Percentiles rank a stretch among this genome's conserved stretches.
Evolutionary conservation across 1,139 yeast species (phyloP).

Genomic region (Taphrina wiesneri): DNA sequence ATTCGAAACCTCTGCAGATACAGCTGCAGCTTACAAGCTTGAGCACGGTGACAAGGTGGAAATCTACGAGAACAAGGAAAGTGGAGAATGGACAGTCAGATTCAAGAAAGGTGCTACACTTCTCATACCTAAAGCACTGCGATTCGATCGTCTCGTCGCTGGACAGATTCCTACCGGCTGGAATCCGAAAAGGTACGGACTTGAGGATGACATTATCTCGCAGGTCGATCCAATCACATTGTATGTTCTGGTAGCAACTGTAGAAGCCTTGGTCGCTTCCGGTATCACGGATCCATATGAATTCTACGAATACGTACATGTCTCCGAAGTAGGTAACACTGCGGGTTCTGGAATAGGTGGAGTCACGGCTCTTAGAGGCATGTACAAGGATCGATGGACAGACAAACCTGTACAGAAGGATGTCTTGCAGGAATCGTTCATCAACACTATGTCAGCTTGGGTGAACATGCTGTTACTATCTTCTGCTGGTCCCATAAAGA

Average conservation of each 20-base stretch:
- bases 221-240: conserved; percentile 97
- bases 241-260: conserved; percentile 88
- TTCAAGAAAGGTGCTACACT: conserved; percentile 91
- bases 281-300: conserved; percentile 98
- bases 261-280: conserved; percentile 86
- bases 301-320: conserved; percentile 96
- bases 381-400: conserved; percentile 91
- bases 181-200: conserved; percentile 94
- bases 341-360: conserved; percentile 99
- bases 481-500: conserved; percentile 98
- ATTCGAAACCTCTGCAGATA: conserved; percentile 90
- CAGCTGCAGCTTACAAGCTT: conserved; percentile 89
- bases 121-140: conserved; percentile 90
- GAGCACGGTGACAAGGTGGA: conserved; percentile 95
- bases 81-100: conserved; percentile 89
- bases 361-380: conserved; percentile 92
- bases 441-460: conserved; percentile 99
- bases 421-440: conserved; percentile 93
- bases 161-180: conserved; percentile 99
- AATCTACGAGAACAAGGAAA: conserved; percentile 80
- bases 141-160: conserved; percentile 93
- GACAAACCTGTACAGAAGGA: conserved; percentile 96
- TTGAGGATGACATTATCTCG: conserved; percentile 82
- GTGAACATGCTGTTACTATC: conserved; percentile 95
- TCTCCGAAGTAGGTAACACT: conserved; percentile 98